Evolutionary conservation across 1,284 basidiomycete genomes (phyloP).

Genomic region (Rhodofomes roseus): DNA sequence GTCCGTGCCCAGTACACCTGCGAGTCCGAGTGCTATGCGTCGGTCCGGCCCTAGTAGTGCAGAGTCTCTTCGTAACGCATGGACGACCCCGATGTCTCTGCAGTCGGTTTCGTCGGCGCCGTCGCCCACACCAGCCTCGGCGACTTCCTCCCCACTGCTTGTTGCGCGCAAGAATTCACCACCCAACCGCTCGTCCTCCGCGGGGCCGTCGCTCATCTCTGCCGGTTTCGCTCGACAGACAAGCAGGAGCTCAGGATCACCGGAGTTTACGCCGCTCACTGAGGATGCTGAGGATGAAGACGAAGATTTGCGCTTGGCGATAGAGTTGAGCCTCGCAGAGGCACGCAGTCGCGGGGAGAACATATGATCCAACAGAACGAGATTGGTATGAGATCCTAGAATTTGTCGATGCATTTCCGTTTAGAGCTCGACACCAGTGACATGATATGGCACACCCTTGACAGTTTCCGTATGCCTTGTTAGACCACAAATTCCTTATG

Average conservation of each 20-base stretch:
- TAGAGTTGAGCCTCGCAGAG: slow-evolving; percentile 31
- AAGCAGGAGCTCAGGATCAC: neutral
- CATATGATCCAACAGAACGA: slow-evolving; percentile 14
- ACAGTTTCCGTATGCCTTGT: neutral
- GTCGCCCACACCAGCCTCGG: slow-evolving; percentile 13
- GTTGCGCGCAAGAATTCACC: neutral
- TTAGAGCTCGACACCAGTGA: neutral
- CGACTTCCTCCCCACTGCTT: slow-evolving; percentile 1
- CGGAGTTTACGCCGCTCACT: neutral
- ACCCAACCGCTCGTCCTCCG: neutral
- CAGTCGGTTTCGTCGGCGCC: slow-evolving; percentile 21
- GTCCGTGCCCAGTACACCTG: slow-evolving; percentile 13
- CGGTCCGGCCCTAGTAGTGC: slow-evolving; percentile 22
- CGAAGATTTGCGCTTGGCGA: slow-evolving; percentile 28
- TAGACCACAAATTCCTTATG: neutral
- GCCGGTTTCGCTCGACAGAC: slow-evolving; percentile 5
- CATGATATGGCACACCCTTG: neutral
- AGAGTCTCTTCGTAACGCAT: slow-evolving; percentile 26
- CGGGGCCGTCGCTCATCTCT: slow-evolving; percentile 4
- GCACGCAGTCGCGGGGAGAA: slow-evolving; percentile 29
- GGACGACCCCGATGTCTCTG: slow-evolving; percentile 27
- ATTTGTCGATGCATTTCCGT: neutral
- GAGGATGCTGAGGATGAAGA: slow-evolving; percentile 15
- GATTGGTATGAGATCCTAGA: neutral
- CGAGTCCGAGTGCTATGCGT: slow-evolving; percentile 5